Evolutionary conservation across 768 basidiomycete species (phyloP), one percentile per base, ranked within the genome.

Genomic region (Mycena albidolilacea): DNA sequence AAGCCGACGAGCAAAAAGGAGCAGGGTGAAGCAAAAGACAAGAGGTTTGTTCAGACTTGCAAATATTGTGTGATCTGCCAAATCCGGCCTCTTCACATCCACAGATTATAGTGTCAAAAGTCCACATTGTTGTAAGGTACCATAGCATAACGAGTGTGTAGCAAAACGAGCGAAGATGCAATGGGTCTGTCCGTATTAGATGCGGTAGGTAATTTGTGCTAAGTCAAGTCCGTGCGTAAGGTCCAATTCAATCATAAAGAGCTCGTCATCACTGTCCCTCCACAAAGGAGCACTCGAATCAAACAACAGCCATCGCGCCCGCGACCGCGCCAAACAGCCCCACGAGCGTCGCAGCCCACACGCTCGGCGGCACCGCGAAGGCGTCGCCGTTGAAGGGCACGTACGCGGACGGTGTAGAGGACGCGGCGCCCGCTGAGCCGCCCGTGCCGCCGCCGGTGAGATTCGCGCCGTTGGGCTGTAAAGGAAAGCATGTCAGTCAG

Each of bases 401-500:
- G 78, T 84, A 90, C 7, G 86, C 78, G 0, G 83, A 73, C 23
- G 78, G 73, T 6, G 84, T 65, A 2, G 82, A 30, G 1, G 82
- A 39, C 9, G 77, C 60, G 41, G 67, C 52, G 6, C 41, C 60
- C 10, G 75, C 63, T 37, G 73, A 75, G 21, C 83, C 81, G 7
- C 87, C 88, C 1, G 82, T 84, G 46, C 87, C 87, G 30, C 91
- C 91, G 7, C 69, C 69, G 0, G 92, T 93, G 64, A 93, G 79
- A 76, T 93, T 93, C 41, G 88, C 90, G 58, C 91, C 91, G 74
- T 93, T 92, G 1, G 92, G 50, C 68, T 50, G 48, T 43, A 43
- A 43, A 43, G 10, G 14, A 43, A 43, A 43, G 41, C 41, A 9
- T 1, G 60, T 62, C 59, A 62, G 59, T 43, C 2, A 30, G 7